These are phyloP conservation scores for Lipomyces mesembrius DNA, from an alignment of 805 yeast species.

Conservation along the genomic window DNA sequence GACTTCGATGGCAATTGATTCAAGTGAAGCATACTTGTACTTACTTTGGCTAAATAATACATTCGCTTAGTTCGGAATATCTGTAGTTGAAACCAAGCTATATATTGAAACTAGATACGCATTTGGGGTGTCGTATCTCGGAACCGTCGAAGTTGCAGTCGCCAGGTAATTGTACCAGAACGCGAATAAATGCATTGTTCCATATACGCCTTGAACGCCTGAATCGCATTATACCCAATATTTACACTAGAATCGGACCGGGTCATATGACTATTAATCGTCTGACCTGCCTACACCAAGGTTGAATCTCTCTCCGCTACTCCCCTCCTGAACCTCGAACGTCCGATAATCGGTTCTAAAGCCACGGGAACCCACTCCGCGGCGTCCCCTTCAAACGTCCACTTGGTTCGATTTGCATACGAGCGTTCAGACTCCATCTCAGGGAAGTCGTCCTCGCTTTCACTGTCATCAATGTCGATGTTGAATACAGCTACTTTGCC, in stretches of 20 bases:
- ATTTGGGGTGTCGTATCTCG: neutral
- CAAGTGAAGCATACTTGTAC: too few relatives aligned
- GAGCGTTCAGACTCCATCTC: neutral
- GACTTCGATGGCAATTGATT: too few relatives aligned
- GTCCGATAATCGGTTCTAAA: constrained; percentile 54
- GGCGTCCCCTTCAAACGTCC: constrained; percentile 64
- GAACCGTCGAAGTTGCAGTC: neutral
- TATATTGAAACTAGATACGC: too few relatives aligned
- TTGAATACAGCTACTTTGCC: constrained; percentile 87
- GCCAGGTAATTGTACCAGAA: neutral
- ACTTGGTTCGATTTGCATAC: constrained; percentile 6
- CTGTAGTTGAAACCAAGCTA: too few relatives aligned
- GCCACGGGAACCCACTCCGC: constrained; percentile 71
- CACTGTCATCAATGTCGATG: constrained; percentile 52
- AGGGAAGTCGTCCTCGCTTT: neutral
- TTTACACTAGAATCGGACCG: neutral
- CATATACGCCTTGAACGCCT: neutral
- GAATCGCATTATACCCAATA: neutral
- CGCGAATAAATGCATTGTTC: neutral
- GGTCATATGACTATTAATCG: neutral
- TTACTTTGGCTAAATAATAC: too few relatives aligned
- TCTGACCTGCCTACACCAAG: neutral
- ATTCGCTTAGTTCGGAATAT: too few relatives aligned
- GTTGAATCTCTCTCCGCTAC: neutral
- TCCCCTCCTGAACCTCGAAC: neutral